phyloP scores from a whole-genome alignment of 257 asterid species.

The Ophiorrhiza pumila region DNA sequence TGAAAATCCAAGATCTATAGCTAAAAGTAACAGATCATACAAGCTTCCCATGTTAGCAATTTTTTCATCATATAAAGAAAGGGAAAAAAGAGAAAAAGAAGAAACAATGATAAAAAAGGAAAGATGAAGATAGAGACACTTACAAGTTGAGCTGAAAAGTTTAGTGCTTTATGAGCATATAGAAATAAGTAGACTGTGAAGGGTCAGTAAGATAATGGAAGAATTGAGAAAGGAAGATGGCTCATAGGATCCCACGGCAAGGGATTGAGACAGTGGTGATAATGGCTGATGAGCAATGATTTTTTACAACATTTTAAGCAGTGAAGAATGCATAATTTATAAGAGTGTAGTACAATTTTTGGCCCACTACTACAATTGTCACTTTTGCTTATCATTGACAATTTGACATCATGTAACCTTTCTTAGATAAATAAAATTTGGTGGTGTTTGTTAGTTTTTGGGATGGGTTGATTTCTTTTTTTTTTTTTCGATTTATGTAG shows the following conservation, averaged over 20 bases:
- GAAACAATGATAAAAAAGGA: too few relatives aligned
- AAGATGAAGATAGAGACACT: neutral
- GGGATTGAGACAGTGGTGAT: constrained; percentile 10
- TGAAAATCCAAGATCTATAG: constrained; percentile 19
- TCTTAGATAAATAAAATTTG: too few relatives aligned
- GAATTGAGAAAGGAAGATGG: constrained; percentile 5
- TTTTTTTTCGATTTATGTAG: too few relatives aligned
- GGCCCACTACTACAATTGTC: constrained; percentile 8
- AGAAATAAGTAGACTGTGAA: neutral
- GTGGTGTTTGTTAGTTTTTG: too few relatives aligned
- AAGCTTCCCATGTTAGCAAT: neutral
- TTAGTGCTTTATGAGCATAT: neutral
- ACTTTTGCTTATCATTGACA: neutral
- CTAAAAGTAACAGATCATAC: constrained; percentile 4
- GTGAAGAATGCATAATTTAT: constrained; percentile 1
- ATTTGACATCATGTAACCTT: too few relatives aligned
- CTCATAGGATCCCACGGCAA: constrained; percentile 12
- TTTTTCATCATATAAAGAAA: neutral
- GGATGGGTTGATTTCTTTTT: too few relatives aligned
- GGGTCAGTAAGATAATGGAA: neutral
- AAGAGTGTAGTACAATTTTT: constrained; percentile 8
- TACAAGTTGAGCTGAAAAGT: constrained; percentile 14
- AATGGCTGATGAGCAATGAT: constrained; percentile 16
- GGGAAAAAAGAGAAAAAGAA: neutral
- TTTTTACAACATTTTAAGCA: too few relatives aligned